Conservation (phyloP, 2,329 filamentous ascomycete genomes). For the Talaromyces sp. region DNA sequence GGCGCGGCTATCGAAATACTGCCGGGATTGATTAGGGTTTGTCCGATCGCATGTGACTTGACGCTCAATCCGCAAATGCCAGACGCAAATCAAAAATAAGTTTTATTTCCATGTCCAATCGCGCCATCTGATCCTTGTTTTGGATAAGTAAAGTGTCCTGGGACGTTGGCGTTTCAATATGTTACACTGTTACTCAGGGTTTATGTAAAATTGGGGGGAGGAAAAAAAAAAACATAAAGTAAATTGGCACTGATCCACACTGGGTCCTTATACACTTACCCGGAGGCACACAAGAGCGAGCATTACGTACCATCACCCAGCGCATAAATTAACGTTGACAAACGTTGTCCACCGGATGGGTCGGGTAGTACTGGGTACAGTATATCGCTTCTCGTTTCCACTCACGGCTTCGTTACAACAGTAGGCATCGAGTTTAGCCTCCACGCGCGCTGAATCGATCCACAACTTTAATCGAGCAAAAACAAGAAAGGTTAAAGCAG, state of each 20-base stretch:
- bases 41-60: background rate
- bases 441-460: background rate
- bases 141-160: background rate
- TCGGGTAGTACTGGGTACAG: background rate
- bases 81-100: background rate
- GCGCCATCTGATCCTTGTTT: background rate
- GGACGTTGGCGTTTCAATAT: background rate
- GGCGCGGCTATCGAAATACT: background rate
- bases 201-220: background rate
- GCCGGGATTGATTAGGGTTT: background rate
- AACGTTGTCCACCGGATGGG: background rate
- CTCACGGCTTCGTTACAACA: background rate
- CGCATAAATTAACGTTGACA: background rate
- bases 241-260: background rate
- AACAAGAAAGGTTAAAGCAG: background rate
- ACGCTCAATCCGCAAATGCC: background rate
- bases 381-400: background rate
- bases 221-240: no score
- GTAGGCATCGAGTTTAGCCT: conserved; percentile 10
- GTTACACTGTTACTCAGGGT: background rate
- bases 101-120: conserved; percentile 1
- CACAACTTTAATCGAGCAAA: conserved; percentile 10
- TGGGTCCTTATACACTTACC: background rate
- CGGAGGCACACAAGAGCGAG: background rate
- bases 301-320: background rate